Evolutionary conservation across 176 grass and related monocot species (phyloP).

Genomic region (Microstegium vimineum): DNA sequence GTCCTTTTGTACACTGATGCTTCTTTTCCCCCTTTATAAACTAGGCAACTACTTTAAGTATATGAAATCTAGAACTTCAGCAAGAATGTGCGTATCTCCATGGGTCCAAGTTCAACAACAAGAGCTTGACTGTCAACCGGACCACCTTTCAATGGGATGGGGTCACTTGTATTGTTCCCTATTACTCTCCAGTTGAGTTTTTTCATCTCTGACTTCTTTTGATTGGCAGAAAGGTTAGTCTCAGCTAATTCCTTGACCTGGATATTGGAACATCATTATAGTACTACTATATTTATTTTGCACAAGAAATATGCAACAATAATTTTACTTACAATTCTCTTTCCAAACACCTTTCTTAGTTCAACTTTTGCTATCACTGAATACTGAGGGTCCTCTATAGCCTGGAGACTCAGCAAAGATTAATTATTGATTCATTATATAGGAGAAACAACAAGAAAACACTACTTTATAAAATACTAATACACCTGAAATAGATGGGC

Average conservation of each 20-base stretch:
- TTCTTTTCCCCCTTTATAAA: neutral
- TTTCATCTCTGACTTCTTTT: conserved; percentile 67
- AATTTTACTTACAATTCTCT: conserved; percentile 50
- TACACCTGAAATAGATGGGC: conserved; percentile 88
- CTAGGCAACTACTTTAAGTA: neutral
- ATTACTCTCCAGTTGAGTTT: conserved; percentile 51
- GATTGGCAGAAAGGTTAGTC: conserved; percentile 75
- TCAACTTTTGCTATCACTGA: conserved; percentile 66
- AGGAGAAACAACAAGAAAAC: neutral
- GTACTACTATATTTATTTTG: neutral
- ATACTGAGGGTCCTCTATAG: conserved; percentile 55
- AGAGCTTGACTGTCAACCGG: conserved; percentile 47
- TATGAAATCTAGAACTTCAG: conserved; percentile 53
- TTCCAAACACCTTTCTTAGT: conserved; percentile 69
- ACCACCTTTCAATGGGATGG: conserved; percentile 43
- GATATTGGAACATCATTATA: neutral
- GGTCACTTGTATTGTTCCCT: conserved; percentile 7
- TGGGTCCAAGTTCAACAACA: conserved; percentile 62
- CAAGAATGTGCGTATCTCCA: conserved; percentile 80
- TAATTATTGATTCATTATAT: neutral
- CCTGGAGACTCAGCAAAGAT: conserved; percentile 27
- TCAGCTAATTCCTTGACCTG: conserved; percentile 76
- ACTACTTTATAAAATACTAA: neutral
- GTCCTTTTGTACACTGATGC: neutral
- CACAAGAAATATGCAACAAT: neutral